A percentile compares a stretch with the other conserved stretches of the same genome.
These are phyloP conservation scores for Pleurotus platypus DNA, from an alignment of 768 basidiomycete genomes.

Conservation along the genomic window DNA sequence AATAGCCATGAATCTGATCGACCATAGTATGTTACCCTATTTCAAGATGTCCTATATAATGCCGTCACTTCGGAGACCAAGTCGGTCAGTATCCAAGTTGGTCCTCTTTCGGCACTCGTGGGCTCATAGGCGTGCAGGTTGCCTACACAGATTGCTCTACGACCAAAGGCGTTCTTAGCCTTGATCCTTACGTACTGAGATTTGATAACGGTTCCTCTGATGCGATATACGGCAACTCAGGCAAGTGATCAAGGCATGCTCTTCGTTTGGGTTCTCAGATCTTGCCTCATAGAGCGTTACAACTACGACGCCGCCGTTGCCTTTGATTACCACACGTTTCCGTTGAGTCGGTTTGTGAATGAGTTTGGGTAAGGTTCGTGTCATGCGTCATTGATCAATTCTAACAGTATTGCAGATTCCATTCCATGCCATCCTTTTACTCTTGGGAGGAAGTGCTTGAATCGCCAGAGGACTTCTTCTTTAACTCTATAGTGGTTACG, in stretches of 20 bases:
- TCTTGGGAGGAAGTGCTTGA: slow-evolving; percentile 55
- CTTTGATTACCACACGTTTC: slow-evolving; percentile 52
- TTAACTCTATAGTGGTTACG: slow-evolving; percentile 54
- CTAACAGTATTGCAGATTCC: slow-evolving; percentile 35
- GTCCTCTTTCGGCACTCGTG: not conserved
- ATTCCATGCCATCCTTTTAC: slow-evolving; percentile 62
- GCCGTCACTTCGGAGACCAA: slow-evolving; percentile 45
- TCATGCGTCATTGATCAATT: not conserved
- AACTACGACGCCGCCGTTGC: slow-evolving; percentile 51
- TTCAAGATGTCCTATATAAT: slow-evolving; percentile 48
- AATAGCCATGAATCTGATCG: not conserved
- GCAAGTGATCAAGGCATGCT: slow-evolving; percentile 20
- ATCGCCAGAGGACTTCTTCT: slow-evolving; percentile 47
- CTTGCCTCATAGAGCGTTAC: slow-evolving; percentile 39
- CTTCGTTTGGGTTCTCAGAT: not conserved
- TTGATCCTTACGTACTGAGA: slow-evolving; percentile 51
- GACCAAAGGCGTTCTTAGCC: slow-evolving; percentile 51
- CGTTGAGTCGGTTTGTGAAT: slow-evolving; percentile 51
- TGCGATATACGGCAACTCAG: slow-evolving; percentile 53
- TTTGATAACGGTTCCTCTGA: slow-evolving; percentile 48
- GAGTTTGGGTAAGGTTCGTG: slow-evolving; percentile 46
- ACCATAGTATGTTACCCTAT: slow-evolving; percentile 42
- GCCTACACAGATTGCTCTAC: slow-evolving; percentile 61
- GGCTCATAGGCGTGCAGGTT: slow-evolving; percentile 27
- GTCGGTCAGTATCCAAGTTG: slow-evolving; percentile 29